Conservation (phyloP, 495 filamentous ascomycete genomes). For the Penicillium riverlandense region DNA sequence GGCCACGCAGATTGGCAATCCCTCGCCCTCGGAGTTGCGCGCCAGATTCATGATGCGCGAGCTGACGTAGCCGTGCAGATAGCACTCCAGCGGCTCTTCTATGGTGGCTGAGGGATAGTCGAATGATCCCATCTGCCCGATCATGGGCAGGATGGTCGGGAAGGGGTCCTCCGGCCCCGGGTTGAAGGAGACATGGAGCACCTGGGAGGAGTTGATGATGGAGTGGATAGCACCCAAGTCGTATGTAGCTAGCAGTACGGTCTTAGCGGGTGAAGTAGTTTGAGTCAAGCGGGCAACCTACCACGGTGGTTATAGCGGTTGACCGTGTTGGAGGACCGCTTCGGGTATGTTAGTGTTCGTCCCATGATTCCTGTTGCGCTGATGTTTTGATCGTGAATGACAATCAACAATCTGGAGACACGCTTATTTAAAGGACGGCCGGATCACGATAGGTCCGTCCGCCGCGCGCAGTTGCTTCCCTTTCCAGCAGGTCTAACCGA, state of each 20-base stretch:
- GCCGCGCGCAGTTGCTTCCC: background rate
- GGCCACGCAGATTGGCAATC: slow-evolving; percentile 57
- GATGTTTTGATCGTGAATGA: no score
- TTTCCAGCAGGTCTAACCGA: slow-evolving; percentile 16
- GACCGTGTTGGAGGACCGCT: slow-evolving; percentile 58
- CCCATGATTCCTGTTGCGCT: slow-evolving; percentile 25
- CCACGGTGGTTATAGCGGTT: slow-evolving; percentile 65
- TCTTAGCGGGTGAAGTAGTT: no score
- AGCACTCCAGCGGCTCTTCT: slow-evolving; percentile 65
- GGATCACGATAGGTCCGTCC: no score
- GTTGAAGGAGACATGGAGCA: slow-evolving; percentile 82
- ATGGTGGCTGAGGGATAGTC: slow-evolving; percentile 52
- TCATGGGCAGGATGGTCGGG: slow-evolving; percentile 78
- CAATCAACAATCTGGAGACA: no score
- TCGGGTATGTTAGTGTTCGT: slow-evolving; percentile 58
- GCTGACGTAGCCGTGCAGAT: slow-evolving; percentile 83
- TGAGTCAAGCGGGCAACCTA: slow-evolving; percentile 17
- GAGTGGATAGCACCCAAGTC: slow-evolving; percentile 67
- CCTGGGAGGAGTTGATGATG: slow-evolving; percentile 69
- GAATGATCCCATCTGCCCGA: slow-evolving; percentile 75
- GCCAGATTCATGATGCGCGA: slow-evolving; percentile 69
- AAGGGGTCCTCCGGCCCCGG: slow-evolving; percentile 56
- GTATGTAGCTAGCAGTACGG: slow-evolving; percentile 52
- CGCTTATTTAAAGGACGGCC: no score
- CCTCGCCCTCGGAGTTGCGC: slow-evolving; percentile 40